Base-by-base conservation (phyloP, 306 rosid genomes). In the Citrullus colocynthis region DNA sequence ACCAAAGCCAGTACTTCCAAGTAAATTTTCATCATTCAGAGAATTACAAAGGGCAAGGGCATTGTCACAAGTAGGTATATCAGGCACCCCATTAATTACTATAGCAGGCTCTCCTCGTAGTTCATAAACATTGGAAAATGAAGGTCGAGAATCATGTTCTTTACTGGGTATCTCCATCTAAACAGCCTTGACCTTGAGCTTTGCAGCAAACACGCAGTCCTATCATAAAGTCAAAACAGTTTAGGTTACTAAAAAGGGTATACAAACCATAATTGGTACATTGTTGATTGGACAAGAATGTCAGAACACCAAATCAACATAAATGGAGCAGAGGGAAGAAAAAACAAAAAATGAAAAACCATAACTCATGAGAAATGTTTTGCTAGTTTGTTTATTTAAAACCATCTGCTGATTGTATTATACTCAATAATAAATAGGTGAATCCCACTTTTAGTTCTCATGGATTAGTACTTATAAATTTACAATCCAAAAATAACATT, bases 51-150 rank as follows among this genome's bases (percentile, higher is more conserved):
- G 14, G 77, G 73, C 59, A 24, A 30, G 55, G n/a, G 70, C 48
- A 80, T 56, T 69, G 72, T 78, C 74, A 66, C 51, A 32, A 24
- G 88, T 14, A 60, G 45, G 77, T 64, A 88, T 51, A 24, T 78
- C 84, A 30, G 97, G 96, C 63, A 90, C 86, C 78, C 96, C 97
- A 52, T 92, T 83, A 42, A 92, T 94, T 4, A 94, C 86, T 45
- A 90, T 79, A 57, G 93, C 96, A 78, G 98, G 90, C 83, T 94
- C 97, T 84, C 98, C 96, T 7, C 88, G 89, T 57, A 91, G 15
- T 84, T 87, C 87, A 78, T 78, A 84, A 78, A 89, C 83, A 65
- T 36, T 77, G 6, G 87, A 57, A 9, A 80, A 81, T 71, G 85
- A 85, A 76, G 82, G 58, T 73, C 81, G 82, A 28, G 60, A 78